Evolutionary conservation across 1,284 basidiomycete species (phyloP).

Genomic region (Ganoderma lingzhi): DNA sequence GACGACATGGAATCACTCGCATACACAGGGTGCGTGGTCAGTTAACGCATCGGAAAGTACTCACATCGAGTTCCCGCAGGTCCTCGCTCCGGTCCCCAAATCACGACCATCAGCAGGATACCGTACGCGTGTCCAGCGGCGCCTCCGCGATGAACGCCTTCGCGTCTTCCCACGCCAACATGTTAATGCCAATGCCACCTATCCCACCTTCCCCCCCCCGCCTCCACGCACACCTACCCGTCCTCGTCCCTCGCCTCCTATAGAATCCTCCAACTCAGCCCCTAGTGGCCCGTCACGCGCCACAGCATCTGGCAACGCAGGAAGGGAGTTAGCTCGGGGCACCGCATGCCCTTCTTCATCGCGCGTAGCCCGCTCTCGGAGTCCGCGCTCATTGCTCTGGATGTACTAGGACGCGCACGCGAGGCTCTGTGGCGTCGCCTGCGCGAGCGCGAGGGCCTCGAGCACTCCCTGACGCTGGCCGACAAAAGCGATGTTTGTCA

Average conservation of each 20-base stretch:
- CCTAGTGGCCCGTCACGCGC: no score
- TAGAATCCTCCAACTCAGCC: no score
- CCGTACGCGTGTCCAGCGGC: conserved; percentile 57
- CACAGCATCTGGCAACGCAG: no score
- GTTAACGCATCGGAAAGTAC: conserved; percentile 22
- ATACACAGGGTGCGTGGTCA: conserved; percentile 34
- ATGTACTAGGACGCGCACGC: no score
- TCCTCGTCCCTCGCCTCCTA: conserved; percentile 50
- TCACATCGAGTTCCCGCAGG: conserved; percentile 56
- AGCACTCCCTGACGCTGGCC: no score
- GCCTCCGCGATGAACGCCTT: conserved; percentile 58
- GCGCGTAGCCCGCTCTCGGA: no score
- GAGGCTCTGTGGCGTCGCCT: no score
- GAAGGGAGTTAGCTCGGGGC: no score
- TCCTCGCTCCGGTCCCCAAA: conserved; percentile 55
- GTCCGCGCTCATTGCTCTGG: no score
- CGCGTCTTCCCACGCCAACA: conserved; percentile 61
- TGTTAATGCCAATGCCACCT: conserved; percentile 57
- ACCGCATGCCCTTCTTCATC: no score
- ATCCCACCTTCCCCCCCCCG: no score
- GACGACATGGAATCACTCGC: conserved; percentile 1
- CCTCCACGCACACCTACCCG: conserved; percentile 56
- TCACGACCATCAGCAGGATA: conserved; percentile 54
- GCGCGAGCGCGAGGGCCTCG: no score
- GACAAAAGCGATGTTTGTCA: neutral